These are phyloP conservation scores for Trichosporon coremiiforme DNA, from an alignment of 1,284 basidiomycete genomes.

Conservation along the genomic window DNA sequence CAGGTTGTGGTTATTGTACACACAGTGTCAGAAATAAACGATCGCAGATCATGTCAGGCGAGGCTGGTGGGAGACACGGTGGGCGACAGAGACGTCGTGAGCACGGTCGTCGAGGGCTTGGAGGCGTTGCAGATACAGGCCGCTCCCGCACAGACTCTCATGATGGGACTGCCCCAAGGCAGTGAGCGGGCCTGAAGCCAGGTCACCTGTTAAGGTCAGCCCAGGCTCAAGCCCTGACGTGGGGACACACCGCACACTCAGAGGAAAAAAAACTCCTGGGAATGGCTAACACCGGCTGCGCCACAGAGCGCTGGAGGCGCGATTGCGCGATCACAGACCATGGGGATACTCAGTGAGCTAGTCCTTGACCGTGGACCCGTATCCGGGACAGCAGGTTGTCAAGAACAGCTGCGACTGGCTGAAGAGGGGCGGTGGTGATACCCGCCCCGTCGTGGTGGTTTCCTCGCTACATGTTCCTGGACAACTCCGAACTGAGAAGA, in stretches of 20 bases:
- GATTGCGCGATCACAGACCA: too few relatives aligned
- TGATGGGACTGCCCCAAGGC: slow-evolving; percentile 13
- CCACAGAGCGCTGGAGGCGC: not conserved
- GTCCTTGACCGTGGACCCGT: too few relatives aligned
- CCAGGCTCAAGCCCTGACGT: not conserved
- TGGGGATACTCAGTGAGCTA: too few relatives aligned
- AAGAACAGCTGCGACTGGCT: not conserved
- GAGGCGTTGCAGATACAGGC: slow-evolving; percentile 8
- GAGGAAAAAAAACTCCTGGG: not conserved
- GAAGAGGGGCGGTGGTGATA: not conserved
- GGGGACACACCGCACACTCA: not conserved
- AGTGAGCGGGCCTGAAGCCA: slow-evolving; percentile 11
- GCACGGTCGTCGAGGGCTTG: not conserved
- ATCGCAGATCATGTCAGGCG: not conserved
- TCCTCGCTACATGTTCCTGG: not conserved
- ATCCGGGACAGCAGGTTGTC: not conserved
- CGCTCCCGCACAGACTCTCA: slow-evolving; percentile 3
- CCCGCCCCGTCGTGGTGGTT: not conserved
- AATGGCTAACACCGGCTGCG: not conserved
- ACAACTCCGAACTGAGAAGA: not conserved
- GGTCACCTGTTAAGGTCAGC: not conserved
- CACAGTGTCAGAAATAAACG: not conserved
- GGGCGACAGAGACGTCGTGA: slow-evolving; percentile 1
- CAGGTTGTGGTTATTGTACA: not conserved
- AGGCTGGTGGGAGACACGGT: not conserved